Conservation (phyloP, 2,329 filamentous ascomycete species). For the Trichoderma koningii region DNA sequence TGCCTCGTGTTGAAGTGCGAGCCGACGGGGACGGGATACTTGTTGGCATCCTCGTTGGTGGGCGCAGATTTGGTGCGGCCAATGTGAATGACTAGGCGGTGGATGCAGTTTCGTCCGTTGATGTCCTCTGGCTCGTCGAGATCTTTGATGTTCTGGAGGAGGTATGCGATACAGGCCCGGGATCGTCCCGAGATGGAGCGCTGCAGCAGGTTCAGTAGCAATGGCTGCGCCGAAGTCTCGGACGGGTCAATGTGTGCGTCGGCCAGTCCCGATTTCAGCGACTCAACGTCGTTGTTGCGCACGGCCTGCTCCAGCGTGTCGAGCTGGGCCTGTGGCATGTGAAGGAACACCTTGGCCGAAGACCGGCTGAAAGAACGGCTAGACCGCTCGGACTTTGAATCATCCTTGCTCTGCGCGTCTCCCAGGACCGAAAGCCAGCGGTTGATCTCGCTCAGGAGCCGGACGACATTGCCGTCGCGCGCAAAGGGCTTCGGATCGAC, state of each 20-base stretch:
- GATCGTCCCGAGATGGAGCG: conserved; percentile 72
- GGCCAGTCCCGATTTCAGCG: conserved; percentile 58
- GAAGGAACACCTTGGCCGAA: conserved; percentile 73
- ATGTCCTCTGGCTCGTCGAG: conserved; percentile 89
- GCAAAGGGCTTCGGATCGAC: conserved; percentile 89
- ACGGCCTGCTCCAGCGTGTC: conserved; percentile 74
- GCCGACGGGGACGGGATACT: conserved; percentile 52
- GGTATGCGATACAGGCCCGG: conserved; percentile 67
- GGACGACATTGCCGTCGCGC: conserved; percentile 60
- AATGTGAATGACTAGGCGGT: conserved; percentile 89
- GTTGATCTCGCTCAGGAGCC: conserved; percentile 68
- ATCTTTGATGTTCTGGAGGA: conserved; percentile 68
- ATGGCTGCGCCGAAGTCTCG: conserved; percentile 54
- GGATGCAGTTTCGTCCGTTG: conserved; percentile 90
- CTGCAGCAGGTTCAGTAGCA: conserved; percentile 81
- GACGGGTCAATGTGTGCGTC: conserved; percentile 52
- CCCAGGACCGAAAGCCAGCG: conserved; percentile 85
- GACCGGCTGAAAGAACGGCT: conserved; percentile 75
- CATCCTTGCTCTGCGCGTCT: conserved; percentile 75
- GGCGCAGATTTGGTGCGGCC: conserved; percentile 67
- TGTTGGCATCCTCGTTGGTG: conserved; percentile 54
- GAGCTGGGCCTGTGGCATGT: conserved; percentile 66
- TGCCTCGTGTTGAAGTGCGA: conserved; percentile 67
- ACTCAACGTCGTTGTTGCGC: conserved; percentile 63
- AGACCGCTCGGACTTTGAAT: conserved; percentile 73